Evolutionary conservation across 495 filamentous ascomycete species (phyloP).

Genomic region (Aspergillus saccharolyticus): DNA sequence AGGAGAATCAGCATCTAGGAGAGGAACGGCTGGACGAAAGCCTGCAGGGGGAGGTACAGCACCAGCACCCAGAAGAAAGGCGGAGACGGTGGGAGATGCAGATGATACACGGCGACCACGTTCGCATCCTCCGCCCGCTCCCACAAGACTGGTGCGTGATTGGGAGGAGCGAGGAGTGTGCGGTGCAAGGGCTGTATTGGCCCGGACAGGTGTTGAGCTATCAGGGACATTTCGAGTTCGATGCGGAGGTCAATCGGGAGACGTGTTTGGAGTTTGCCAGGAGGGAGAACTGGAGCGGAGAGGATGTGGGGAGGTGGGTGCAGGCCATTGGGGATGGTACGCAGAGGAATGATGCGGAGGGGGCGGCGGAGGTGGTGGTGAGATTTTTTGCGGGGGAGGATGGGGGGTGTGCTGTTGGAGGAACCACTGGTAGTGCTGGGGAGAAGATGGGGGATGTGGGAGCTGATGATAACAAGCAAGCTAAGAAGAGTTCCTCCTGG

Average conservation of each 20-base stretch:
- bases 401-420: not conserved
- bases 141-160: slow-evolving; percentile 32
- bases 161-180: slow-evolving; percentile 28
- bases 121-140: not conserved
- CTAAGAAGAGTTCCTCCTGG: not conserved
- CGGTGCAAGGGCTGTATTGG: slow-evolving; percentile 39
- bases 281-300: slow-evolving; percentile 23
- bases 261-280: slow-evolving; percentile 30
- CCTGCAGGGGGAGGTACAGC: slow-evolving; percentile 1
- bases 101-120: slow-evolving; percentile 23
- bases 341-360: slow-evolving; percentile 34
- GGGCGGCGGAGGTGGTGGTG: slow-evolving; percentile 36
- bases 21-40: not conserved
- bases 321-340: slow-evolving; percentile 25
- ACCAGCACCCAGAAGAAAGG: not conserved
- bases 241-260: slow-evolving; percentile 33
- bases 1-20: too few relatives aligned
- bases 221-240: slow-evolving; percentile 44
- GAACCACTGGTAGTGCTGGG: too few relatives aligned
- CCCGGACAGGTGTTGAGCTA: slow-evolving; percentile 34
- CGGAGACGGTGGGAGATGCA: slow-evolving; percentile 3
- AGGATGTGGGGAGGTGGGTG: slow-evolving; percentile 18
- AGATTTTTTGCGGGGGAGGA: slow-evolving; percentile 19
- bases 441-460: too few relatives aligned
- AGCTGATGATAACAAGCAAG: not conserved